Conservation (phyloP, 257 asterid genomes). For the Datura wrightii region DNA sequence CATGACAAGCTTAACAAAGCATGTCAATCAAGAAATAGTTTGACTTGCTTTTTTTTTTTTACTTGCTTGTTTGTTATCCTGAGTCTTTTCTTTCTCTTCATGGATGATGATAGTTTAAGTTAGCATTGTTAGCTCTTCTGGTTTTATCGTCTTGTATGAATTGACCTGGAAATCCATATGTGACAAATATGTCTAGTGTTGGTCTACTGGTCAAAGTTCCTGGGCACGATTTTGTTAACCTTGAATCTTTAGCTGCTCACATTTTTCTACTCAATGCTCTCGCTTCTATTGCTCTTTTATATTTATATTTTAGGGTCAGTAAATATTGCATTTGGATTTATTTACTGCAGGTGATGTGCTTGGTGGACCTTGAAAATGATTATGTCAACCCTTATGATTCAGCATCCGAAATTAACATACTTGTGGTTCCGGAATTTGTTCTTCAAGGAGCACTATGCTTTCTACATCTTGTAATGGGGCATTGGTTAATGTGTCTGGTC, state of each 20-base stretch:
- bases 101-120: not conserved
- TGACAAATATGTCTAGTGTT: not conserved
- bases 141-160: not conserved
- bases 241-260: not conserved
- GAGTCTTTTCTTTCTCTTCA: not conserved
- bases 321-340: not conserved
- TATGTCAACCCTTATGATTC: slow-evolving; percentile 91
- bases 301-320: slow-evolving; percentile 7
- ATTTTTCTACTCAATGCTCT: not conserved
- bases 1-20: not conserved
- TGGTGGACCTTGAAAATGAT: slow-evolving; percentile 89
- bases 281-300: not conserved
- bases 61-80: not conserved
- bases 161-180: not conserved
- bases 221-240: not conserved
- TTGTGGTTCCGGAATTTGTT: slow-evolving; percentile 80
- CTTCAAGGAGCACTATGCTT: slow-evolving; percentile 72
- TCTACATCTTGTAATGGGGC: slow-evolving; percentile 82
- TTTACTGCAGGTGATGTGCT: slow-evolving; percentile 79
- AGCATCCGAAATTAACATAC: slow-evolving; percentile 76
- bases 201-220: slow-evolving; percentile 18
- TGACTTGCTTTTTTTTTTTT: not conserved
- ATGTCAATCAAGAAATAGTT: not conserved
- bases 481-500: slow-evolving; percentile 81
- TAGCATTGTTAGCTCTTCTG: not conserved